Base-by-base conservation (phyloP, 306 rosid species). In the Adenanthera pavonina region DNA sequence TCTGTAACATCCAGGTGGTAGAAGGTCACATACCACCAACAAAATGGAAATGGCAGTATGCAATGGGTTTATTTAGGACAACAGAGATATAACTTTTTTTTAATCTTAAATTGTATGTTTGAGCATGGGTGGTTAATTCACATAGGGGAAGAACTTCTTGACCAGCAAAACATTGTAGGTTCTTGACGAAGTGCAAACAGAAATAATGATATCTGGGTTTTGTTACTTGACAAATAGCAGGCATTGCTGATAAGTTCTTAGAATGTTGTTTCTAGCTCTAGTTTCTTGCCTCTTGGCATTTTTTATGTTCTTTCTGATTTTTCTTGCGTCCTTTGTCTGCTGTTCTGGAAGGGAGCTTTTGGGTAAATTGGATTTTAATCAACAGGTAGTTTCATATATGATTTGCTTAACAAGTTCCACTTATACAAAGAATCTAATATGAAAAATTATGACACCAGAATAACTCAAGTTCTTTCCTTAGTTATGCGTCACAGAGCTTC, bases 351-450 rank as follows among this genome's bases (percentile, higher is more conserved):
- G 19, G 40, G 57, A 70, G 9, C 56, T 46, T 8, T 46, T 46
- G 54, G 16, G 60, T 30, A 11, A 14, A 11, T 48, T 49, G 44
- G 2, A 48, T 33, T 14, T 25, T 33, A 1, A 10, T 15, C 43
- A 49, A 49, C 44, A 49, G 12, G 8, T 7, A 33, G 16, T 48
- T 49, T 51, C 46, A 72, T 15, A 16, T 33, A 49, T 44, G 56
- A 51, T 72, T 72, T 34, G 56, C 61, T 51, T 34, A n/a, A 16
- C 15, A 25, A 72, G 61, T 70, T 70, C 12, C 75, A 46, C 20
- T 12, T 25, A 6, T 44, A 70, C 20, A 44, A 25, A 70, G 72
- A 69, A 46, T 25, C 75, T 70, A 47, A 46, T 46, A 25, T 6
- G 17, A 56, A 46, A 69, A 69, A 69, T 69, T 13, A 20, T 46